Percentiles rank a stretch among this genome's conserved stretches.
Evolutionary conservation across 768 basidiomycete genomes (phyloP).

Genomic region (Mycena kentingensis): DNA sequence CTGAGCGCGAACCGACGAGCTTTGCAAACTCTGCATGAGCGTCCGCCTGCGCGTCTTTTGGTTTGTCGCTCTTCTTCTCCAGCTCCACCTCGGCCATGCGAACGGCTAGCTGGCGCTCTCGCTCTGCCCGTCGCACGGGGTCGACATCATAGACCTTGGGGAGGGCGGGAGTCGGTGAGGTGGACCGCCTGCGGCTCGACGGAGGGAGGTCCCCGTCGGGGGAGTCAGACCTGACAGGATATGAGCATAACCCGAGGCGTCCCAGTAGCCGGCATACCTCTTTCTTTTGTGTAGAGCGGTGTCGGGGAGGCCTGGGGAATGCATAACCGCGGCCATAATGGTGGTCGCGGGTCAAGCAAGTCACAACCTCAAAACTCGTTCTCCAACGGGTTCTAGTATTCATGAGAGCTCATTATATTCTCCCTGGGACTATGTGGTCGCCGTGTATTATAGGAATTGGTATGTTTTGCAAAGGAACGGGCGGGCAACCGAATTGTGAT

Average conservation of each 20-base stretch:
- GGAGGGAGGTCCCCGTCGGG: slow-evolving; percentile 44
- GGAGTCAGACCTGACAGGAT: slow-evolving; percentile 48
- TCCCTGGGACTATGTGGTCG: no score
- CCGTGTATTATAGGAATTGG: no score
- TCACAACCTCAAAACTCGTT: background rate
- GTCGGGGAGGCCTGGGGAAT: slow-evolving; percentile 36
- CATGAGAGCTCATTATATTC: no score
- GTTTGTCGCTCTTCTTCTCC: slow-evolving; percentile 53
- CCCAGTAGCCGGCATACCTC: slow-evolving; percentile 34
- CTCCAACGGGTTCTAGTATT: background rate
- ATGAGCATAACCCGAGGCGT: slow-evolving; percentile 3
- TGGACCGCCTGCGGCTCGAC: slow-evolving; percentile 46
- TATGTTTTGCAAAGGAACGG: no score
- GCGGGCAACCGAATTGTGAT: no score
- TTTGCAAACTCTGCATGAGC: slow-evolving; percentile 89
- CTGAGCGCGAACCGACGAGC: slow-evolving; percentile 76
- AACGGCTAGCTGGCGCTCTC: slow-evolving; percentile 78
- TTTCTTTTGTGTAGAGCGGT: slow-evolving; percentile 48
- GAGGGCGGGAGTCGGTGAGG: slow-evolving; percentile 42
- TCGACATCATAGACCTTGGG: slow-evolving; percentile 67
- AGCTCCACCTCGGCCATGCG: slow-evolving; percentile 70
- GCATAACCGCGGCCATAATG: slow-evolving; percentile 47
- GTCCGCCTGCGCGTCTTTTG: slow-evolving; percentile 53
- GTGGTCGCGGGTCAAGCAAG: slow-evolving; percentile 26
- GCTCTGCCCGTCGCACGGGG: slow-evolving; percentile 71